These are phyloP conservation scores for Barnettozyma sp. DNA, from an alignment of 805 yeast genomes.

Conservation along the genomic window DNA sequence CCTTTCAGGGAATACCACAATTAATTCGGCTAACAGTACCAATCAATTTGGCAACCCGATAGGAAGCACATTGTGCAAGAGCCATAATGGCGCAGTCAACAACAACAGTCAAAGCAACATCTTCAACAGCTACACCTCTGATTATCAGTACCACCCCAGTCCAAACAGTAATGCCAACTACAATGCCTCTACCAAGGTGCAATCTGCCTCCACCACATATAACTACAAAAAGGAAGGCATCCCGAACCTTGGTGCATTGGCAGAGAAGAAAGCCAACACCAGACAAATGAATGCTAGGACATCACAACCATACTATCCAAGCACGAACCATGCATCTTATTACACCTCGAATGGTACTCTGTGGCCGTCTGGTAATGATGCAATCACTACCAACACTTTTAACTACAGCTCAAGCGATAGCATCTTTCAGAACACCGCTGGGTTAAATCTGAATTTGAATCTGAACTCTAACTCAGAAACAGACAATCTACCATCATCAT, in stretches of 20 bases:
- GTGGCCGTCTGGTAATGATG: not conserved
- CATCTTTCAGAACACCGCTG: no score
- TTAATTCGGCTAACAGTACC: not conserved
- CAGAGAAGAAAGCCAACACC: no score
- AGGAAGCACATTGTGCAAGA: not conserved
- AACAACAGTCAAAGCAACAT: not conserved
- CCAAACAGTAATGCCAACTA: not conserved
- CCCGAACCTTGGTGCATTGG: no score
- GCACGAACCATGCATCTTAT: not conserved
- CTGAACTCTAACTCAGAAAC: no score
- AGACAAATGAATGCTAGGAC: not conserved
- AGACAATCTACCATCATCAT: no score
- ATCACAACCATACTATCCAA: not conserved
- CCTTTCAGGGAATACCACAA: slow-evolving; percentile 3
- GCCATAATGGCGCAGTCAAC: not conserved
- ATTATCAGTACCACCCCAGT: not conserved
- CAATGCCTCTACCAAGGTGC: not conserved
- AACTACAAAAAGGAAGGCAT: not conserved
- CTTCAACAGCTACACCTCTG: not conserved
- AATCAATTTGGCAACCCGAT: not conserved
- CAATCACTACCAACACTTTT: not conserved
- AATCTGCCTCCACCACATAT: no score
- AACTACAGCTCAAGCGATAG: not conserved
- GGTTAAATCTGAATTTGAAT: slow-evolving; percentile 2
- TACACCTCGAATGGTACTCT: no score